Evolutionary conservation across 768 basidiomycete genomes (phyloP).

Genomic region (Psilocybe sp.): DNA sequence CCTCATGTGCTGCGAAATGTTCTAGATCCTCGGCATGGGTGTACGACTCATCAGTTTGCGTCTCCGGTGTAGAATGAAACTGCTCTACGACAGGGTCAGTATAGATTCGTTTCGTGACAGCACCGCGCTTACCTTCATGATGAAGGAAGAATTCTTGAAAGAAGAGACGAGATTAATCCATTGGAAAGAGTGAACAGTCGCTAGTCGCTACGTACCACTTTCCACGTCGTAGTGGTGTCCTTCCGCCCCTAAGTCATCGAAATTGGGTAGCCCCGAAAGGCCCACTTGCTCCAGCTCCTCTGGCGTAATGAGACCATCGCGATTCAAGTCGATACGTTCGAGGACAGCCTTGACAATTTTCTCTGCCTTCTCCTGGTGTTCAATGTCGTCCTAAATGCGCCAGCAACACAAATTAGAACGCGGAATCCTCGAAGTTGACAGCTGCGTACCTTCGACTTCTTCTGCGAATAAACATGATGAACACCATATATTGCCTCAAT

Average conservation of each 20-base stretch:
- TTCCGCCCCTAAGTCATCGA: slow-evolving; percentile 80
- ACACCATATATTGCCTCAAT: slow-evolving; percentile 96
- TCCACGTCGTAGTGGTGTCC: slow-evolving; percentile 93
- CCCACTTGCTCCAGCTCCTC: slow-evolving; percentile 75
- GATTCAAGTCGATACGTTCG: slow-evolving; percentile 65
- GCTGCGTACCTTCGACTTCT: slow-evolving; percentile 61
- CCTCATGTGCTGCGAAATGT: slow-evolving; percentile 87
- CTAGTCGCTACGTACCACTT: slow-evolving; percentile 55
- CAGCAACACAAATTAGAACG: not conserved
- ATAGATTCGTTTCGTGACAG: not conserved
- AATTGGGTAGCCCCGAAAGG: slow-evolving; percentile 75
- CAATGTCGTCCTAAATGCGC: slow-evolving; percentile 58
- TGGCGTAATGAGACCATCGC: slow-evolving; percentile 65
- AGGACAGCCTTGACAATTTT: slow-evolving; percentile 73
- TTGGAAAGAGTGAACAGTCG: not conserved
- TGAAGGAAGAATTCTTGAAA: slow-evolving; percentile 86
- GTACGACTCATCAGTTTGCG: slow-evolving; percentile 94
- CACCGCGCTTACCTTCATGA: slow-evolving; percentile 72
- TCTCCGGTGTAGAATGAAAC: slow-evolving; percentile 95
- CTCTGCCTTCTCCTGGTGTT: slow-evolving; percentile 81
- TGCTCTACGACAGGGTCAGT: slow-evolving; percentile 49
- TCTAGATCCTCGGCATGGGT: slow-evolving; percentile 90
- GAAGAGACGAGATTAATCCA: not conserved
- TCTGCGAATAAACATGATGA: slow-evolving; percentile 86
- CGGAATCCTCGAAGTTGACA: not conserved